Evolutionary conservation across 2,329 filamentous ascomycete species (phyloP).

Genomic region (Colletotrichum tofieldiae): DNA sequence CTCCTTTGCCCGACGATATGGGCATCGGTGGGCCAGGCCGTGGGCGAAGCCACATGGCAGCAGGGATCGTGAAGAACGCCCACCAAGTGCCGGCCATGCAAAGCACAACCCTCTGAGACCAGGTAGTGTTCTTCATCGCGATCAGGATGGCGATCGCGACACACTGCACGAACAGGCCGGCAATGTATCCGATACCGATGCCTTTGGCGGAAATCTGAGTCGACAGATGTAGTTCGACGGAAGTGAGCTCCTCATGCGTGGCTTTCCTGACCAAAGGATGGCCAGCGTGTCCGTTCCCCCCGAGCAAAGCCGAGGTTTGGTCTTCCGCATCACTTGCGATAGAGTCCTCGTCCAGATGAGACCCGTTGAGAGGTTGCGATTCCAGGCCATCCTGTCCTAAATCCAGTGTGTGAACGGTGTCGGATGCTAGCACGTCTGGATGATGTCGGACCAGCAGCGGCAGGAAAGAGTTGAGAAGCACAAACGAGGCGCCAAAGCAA

Average conservation of each 20-base stretch:
- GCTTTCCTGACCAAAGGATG: constrained; percentile 56
- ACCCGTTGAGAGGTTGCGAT: constrained; percentile 54
- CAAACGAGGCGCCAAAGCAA: constrained; percentile 94
- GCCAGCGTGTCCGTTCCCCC: constrained; percentile 50
- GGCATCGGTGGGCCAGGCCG: constrained; percentile 88
- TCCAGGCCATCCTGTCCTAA: constrained; percentile 52
- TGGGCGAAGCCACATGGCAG: constrained; percentile 88
- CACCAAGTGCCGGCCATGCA: constrained; percentile 94
- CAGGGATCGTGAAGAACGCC: constrained; percentile 91
- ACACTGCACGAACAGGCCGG: constrained; percentile 87
- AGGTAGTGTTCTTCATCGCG: constrained; percentile 81
- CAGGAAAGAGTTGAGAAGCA: constrained; percentile 94
- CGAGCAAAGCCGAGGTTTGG: constrained; percentile 65
- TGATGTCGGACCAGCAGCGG: constrained; percentile 93
- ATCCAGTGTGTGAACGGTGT: constrained; percentile 51
- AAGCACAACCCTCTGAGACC: constrained; percentile 88
- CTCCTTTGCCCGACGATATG: constrained; percentile 54
- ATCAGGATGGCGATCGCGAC: constrained; percentile 84
- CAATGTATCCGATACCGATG: constrained; percentile 93
- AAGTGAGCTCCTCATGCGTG: constrained; percentile 68
- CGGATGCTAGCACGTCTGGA: constrained; percentile 62
- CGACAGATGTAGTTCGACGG: constrained; percentile 82
- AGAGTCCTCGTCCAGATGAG: constrained; percentile 50
- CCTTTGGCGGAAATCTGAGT: constrained; percentile 93
- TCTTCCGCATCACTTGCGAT: constrained; percentile 52